Evolutionary conservation across 1,284 basidiomycete species (phyloP).

Genomic region (Sanghuangporus sanghuang): DNA sequence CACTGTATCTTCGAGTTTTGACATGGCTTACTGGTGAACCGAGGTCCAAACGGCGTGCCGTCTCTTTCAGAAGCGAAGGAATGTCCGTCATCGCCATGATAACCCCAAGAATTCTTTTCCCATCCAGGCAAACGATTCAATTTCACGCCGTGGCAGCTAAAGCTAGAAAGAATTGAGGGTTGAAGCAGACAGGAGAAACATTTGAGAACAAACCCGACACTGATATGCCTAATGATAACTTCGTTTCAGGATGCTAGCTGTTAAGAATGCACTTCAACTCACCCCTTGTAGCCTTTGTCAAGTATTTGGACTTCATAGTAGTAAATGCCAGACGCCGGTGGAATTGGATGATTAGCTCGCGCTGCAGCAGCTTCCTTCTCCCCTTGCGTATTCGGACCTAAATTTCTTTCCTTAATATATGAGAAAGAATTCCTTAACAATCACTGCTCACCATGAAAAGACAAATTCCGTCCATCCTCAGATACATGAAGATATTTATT

Average conservation of each 20-base stretch:
- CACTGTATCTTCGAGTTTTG: background rate
- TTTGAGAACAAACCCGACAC: slow-evolving; percentile 48
- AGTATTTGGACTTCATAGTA: slow-evolving; percentile 87
- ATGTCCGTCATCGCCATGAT: slow-evolving; percentile 89
- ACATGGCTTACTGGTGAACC: slow-evolving; percentile 59
- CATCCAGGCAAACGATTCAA: slow-evolving; percentile 81
- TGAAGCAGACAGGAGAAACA: slow-evolving; percentile 20
- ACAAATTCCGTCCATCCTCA: slow-evolving; percentile 64
- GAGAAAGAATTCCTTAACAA: background rate
- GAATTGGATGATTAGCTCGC: slow-evolving; percentile 69
- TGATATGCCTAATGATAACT: slow-evolving; percentile 57
- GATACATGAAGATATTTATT: slow-evolving; percentile 56
- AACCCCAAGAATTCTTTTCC: slow-evolving; percentile 89
- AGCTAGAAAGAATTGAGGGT: slow-evolving; percentile 40
- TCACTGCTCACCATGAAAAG: slow-evolving; percentile 48
- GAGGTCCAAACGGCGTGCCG: slow-evolving; percentile 70
- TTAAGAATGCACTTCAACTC: slow-evolving; percentile 24
- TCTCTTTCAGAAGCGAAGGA: slow-evolving; percentile 70
- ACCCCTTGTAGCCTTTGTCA: slow-evolving; percentile 77
- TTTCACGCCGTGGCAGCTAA: slow-evolving; percentile 48
- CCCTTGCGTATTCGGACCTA: slow-evolving; percentile 49
- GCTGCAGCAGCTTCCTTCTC: slow-evolving; percentile 81
- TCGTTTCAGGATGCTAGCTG: background rate
- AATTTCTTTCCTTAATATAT: slow-evolving; percentile 2
- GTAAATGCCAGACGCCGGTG: slow-evolving; percentile 79